Conservation (phyloP, 306 rosid genomes). For the Erythrophleum fordii region DNA sequence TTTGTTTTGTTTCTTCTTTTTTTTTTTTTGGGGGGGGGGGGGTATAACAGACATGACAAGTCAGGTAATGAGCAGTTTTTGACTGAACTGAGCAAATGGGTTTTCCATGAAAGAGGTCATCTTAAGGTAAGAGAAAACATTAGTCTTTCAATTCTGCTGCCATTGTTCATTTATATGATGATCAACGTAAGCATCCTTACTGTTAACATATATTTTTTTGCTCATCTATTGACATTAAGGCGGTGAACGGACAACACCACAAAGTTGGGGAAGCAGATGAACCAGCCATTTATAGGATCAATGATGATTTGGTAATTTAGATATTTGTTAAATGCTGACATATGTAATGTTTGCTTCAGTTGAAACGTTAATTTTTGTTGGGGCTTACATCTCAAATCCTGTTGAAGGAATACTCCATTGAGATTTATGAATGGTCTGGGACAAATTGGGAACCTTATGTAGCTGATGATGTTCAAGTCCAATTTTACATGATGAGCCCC, state of each 20-base stretch:
- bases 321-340: constrained; percentile 14
- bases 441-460: constrained; percentile 90
- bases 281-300: constrained; percentile 90
- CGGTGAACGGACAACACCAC: constrained; percentile 80
- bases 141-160: neutral
- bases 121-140: constrained; percentile 70
- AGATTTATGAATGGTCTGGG: constrained; percentile 94
- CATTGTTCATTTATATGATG: constrained; percentile 33
- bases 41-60: constrained; percentile 73
- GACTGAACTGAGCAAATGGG: constrained; percentile 92
- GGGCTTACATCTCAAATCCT: constrained; percentile 41
- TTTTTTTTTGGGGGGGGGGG: too few relatives aligned
- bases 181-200: constrained; percentile 15
- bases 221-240: constrained; percentile 51
- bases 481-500: constrained; percentile 99
- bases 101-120: constrained; percentile 97
- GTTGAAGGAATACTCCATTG: constrained; percentile 84
- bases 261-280: constrained; percentile 80
- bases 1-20: too few relatives aligned
- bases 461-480: constrained; percentile 91
- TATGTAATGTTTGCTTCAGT: neutral
- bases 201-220: constrained; percentile 27
- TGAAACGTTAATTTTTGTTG: constrained; percentile 25
- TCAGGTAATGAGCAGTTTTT: constrained; percentile 92
- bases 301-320: constrained; percentile 84